Evolutionary conservation across 2,329 filamentous ascomycete species (phyloP), one percentile per base, ranked within the genome.

Genomic region (Fusarium sublunatum): DNA sequence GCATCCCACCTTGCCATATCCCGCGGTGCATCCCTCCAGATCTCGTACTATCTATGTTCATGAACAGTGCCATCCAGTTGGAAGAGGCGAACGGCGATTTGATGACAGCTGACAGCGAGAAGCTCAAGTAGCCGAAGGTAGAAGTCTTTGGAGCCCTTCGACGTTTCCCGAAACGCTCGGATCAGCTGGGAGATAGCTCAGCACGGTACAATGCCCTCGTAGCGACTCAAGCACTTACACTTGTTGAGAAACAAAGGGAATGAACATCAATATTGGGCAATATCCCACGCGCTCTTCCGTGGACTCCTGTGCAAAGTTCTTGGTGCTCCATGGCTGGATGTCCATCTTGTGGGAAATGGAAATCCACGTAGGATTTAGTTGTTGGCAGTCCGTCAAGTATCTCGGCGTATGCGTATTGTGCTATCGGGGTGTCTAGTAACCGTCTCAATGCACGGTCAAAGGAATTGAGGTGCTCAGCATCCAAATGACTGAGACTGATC

Each of bases 311-410:
- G 4, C n/a, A 60, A 12, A 58, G 26, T 1, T 58, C 13, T 1
- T 12, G 11, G 6, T 49, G 57, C 6, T 38, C 10, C 6, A 40
- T 35, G 6, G 46, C 53, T 5, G 56, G 56, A 22, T 59, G 45
- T 6, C 25, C 31, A 7, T 57, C 24, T 15, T 51, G 40, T 5
- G 15, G 34, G 5, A 15, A 56, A 12, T 50, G 44, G 32, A 59
- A 34, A 7, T 42, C 35, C 11, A 40, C 3, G 26, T 45, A 59
- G 3, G 56, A 57, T 0, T 1, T 3, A 3, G 1, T 34, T 1
- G 25, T 8, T 3, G 56, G 53, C 7, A 59, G 11, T 2, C 53
- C 53, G 7, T 59, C 56, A 32, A 59, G 4, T 1, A 59, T n/a
- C 22, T 59, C 39, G 28, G 45, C 35, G 11, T 26, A 59, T 5